Conservation (phyloP, 2,329 filamentous ascomycete species). For the Ophiostoma sp. region DNA sequence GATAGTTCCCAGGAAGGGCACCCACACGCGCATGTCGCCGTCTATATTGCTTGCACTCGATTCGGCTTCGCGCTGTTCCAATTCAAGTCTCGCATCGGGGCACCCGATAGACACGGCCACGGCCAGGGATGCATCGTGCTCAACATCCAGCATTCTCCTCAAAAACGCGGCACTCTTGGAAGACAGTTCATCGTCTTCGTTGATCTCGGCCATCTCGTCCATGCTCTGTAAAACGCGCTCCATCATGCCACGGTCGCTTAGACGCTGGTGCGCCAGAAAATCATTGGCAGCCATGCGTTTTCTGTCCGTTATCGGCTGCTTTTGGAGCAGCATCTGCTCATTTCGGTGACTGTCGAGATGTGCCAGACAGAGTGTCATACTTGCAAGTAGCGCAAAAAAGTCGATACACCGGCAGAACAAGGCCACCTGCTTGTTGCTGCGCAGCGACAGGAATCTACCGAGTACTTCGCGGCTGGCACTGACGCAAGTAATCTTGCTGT, state of each 20-base stretch:
- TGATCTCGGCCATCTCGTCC: constrained; percentile 29
- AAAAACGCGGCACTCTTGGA: constrained; percentile 35
- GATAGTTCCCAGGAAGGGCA: constrained; percentile 42
- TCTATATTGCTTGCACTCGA: neutral
- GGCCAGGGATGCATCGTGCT: constrained; percentile 28
- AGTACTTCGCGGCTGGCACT: constrained; percentile 42
- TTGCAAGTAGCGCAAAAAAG: constrained; percentile 40
- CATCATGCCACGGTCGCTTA: constrained; percentile 40
- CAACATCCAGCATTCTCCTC: constrained; percentile 37
- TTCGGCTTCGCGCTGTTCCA: neutral
- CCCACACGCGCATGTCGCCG: constrained; percentile 33
- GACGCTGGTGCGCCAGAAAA: constrained; percentile 39
- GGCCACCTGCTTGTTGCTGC: constrained; percentile 30
- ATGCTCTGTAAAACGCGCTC: constrained; percentile 37
- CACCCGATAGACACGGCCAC: constrained; percentile 14
- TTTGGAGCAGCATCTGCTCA: constrained; percentile 8
- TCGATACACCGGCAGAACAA: constrained; percentile 40
- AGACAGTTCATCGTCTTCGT: constrained; percentile 30
- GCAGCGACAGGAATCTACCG: constrained; percentile 38
- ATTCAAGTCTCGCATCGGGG: neutral
- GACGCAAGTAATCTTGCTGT: constrained; percentile 39
- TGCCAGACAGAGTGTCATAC: constrained; percentile 38
- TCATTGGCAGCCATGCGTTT: constrained; percentile 7
- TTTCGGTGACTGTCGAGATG: constrained; percentile 35
- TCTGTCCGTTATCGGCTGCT: neutral